These are phyloP conservation scores for Metschnikowia chrysomelidarum DNA, from an alignment of 805 yeast species.

Conservation along the genomic window DNA sequence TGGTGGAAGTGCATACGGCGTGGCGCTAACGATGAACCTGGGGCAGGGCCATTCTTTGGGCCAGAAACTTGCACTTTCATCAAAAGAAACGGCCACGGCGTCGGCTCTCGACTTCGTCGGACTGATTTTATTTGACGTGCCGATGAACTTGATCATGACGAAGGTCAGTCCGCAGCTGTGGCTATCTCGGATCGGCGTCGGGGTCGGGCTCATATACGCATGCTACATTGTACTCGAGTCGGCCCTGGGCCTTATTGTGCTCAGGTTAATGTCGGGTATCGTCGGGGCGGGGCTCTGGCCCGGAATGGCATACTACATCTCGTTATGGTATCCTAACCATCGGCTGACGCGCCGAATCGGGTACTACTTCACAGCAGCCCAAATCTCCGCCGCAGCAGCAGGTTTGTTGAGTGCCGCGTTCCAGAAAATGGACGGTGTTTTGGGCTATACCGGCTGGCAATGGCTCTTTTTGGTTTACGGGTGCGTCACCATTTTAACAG, in stretches of 20 bases:
- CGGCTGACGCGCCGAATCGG: conserved; percentile 78
- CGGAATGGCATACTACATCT: conserved; percentile 78
- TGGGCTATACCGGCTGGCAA: conserved; percentile 79
- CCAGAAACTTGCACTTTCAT: conserved; percentile 47
- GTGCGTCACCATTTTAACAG: conserved; percentile 60
- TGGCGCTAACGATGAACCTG: conserved; percentile 74
- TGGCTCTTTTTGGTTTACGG: conserved; percentile 85
- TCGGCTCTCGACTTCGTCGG: conserved; percentile 82
- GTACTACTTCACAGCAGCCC: conserved; percentile 88
- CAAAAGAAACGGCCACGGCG: conserved; percentile 67
- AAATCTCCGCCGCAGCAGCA: conserved; percentile 80
- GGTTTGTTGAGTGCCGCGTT: conserved; percentile 86
- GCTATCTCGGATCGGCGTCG: conserved; percentile 72
- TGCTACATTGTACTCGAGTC: conserved; percentile 63
- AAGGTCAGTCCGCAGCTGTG: conserved; percentile 78
- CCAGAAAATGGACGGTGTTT: conserved; percentile 71
- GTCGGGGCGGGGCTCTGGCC: conserved; percentile 91
- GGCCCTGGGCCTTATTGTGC: conserved; percentile 61
- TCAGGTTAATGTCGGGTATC: conserved; percentile 68
- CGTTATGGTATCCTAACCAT: conserved; percentile 82
- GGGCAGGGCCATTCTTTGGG: conserved; percentile 58
- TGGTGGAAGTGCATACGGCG: conserved; percentile 75
- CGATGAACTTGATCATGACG: conserved; percentile 85
- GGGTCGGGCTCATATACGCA: conserved; percentile 73
- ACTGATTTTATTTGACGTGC: conserved; percentile 78